Evolutionary conservation across 345 rosid genomes (phyloP).

Genomic region (Litchi chinensis): DNA sequence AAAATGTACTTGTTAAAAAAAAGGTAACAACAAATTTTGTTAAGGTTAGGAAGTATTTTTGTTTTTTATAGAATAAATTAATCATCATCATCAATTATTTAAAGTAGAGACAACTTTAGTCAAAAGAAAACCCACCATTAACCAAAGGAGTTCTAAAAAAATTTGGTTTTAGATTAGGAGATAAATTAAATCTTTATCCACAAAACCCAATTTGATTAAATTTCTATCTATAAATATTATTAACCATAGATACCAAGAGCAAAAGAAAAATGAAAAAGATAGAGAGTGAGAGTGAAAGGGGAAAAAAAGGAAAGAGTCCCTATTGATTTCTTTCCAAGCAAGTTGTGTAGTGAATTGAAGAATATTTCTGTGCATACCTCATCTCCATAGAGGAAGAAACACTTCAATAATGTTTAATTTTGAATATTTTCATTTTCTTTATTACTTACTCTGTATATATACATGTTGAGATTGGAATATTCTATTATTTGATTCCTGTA

Average conservation of each 20-base stretch:
- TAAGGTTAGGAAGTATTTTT: no score
- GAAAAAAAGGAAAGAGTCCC: background rate
- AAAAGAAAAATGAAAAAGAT: background rate
- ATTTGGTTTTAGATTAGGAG: no score
- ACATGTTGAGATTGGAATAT: background rate
- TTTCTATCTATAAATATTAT: no score
- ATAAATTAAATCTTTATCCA: no score
- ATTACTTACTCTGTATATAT: background rate
- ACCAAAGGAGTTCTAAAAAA: no score
- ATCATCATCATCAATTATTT: no score
- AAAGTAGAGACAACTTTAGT: no score
- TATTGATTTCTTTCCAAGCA: background rate
- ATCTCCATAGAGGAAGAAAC: background rate
- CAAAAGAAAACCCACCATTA: no score
- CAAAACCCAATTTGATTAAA: no score
- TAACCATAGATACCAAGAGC: background rate
- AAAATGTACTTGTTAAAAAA: no score
- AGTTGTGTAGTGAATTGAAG: background rate
- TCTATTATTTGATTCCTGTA: background rate
- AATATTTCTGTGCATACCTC: background rate
- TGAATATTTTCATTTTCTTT: background rate
- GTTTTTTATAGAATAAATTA: no score
- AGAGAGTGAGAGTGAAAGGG: background rate
- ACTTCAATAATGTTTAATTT: background rate
- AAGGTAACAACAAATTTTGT: no score